Percentiles rank a stretch among this genome's conserved stretches.
Evolutionary conservation across 176 grass and related monocot genomes (phyloP).

Genomic region (Avena sativa): DNA sequence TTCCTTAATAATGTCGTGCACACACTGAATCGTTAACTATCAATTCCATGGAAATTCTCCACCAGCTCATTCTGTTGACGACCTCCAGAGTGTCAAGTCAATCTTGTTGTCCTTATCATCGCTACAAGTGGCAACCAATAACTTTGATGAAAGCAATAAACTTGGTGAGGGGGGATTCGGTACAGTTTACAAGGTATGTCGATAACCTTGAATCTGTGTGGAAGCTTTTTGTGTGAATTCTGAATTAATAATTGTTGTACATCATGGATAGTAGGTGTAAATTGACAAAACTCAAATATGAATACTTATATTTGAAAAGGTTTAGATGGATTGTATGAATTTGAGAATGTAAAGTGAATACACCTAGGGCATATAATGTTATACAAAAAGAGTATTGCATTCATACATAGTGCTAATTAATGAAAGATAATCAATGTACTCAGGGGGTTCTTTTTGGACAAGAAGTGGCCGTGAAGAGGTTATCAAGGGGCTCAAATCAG

Average conservation of each 20-base stretch:
- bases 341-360: not conserved
- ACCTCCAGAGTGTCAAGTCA: constrained; percentile 37
- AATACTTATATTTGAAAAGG: no score
- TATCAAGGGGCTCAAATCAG: constrained; percentile 33
- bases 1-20: not conserved
- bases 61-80: not conserved
- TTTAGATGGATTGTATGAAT: not conserved
- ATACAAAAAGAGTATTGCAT: not conserved
- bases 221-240: not conserved
- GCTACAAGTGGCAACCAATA: constrained; percentile 37
- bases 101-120: constrained; percentile 26
- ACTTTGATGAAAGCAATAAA: constrained; percentile 40
- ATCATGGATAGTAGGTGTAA: not conserved
- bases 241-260: not conserved
- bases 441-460: constrained; percentile 9
- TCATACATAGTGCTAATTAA: not conserved
- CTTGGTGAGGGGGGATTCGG: constrained; percentile 48
- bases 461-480: constrained; percentile 52
- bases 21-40: not conserved
- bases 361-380: not conserved
- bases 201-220: not conserved
- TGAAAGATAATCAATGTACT: not conserved
- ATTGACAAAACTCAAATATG: no score
- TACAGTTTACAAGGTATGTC: constrained; percentile 41
- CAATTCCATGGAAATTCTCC: not conserved